These are phyloP conservation scores for Physcia stellaris DNA, from an alignment of 495 filamentous ascomycete species.

Conservation along the genomic window DNA sequence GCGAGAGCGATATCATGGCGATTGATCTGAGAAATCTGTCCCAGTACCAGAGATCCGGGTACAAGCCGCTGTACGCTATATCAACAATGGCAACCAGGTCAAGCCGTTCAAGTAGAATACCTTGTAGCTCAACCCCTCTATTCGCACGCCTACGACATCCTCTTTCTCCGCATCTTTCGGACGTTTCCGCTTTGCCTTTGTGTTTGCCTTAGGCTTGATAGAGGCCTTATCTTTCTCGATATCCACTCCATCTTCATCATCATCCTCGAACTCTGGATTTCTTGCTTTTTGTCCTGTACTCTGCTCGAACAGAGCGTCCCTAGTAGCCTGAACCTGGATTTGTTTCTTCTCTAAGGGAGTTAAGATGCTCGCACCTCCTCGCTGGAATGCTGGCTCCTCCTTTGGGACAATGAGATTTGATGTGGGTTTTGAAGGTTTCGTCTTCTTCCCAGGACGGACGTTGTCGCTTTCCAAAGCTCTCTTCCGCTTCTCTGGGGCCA, in stretches of 20 bases:
- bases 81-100: constrained; percentile 21
- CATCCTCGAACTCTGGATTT: constrained; percentile 26
- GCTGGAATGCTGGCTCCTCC: constrained; percentile 76
- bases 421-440: constrained; percentile 15
- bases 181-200: constrained; percentile 33
- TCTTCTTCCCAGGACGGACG: constrained; percentile 24
- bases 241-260: constrained; percentile 32
- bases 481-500: constrained; percentile 43
- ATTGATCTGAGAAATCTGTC: constrained; percentile 73
- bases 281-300: constrained; percentile 38
- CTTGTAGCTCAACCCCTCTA: constrained; percentile 85
- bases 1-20: constrained; percentile 62
- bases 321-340: constrained; percentile 83
- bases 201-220: constrained; percentile 27
- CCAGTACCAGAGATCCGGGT: constrained; percentile 73
- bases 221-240: constrained; percentile 32
- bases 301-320: constrained; percentile 88
- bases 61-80: constrained; percentile 48
- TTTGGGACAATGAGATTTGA: constrained; percentile 39
- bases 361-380: constrained; percentile 80
- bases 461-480: constrained; percentile 26
- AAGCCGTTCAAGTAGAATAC: constrained; percentile 30
- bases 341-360: constrained; percentile 93
- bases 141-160: constrained; percentile 49
- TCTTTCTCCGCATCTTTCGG: constrained; percentile 19